A percentile compares a stretch with the other conserved stretches of the same genome.
These are phyloP conservation scores for Verticillium albo-atrum DNA, from an alignment of 2,329 filamentous ascomycete genomes.

Conservation along the genomic window DNA sequence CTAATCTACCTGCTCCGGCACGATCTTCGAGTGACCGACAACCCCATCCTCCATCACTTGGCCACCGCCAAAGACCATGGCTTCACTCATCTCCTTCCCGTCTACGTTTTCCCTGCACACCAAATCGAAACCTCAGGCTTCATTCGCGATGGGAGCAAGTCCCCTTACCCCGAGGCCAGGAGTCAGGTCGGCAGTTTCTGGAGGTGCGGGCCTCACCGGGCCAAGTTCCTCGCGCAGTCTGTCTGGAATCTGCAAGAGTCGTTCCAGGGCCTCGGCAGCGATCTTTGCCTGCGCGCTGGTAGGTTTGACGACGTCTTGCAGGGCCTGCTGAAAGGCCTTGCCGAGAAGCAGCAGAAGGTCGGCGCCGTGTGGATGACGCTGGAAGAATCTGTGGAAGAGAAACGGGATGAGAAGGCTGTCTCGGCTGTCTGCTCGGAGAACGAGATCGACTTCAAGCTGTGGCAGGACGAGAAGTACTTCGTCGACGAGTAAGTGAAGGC, in stretches of 20 bases:
- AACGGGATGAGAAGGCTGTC: conserved; percentile 55
- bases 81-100: conserved; percentile 66
- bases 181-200: conserved; percentile 64
- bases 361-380: conserved; percentile 69
- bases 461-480: conserved; percentile 73
- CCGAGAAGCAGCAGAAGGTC: conserved; percentile 39
- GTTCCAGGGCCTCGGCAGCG: conserved; percentile 55
- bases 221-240: conserved; percentile 67
- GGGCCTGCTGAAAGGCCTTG: conserved; percentile 48
- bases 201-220: conserved; percentile 68
- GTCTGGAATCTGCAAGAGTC: conserved; percentile 67
- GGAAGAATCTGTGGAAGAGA: conserved; percentile 67
- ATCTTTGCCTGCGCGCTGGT: conserved; percentile 61
- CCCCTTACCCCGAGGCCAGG: conserved; percentile 65
- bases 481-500: conserved; percentile 66
- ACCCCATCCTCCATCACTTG: conserved; percentile 63
- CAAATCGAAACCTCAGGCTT: conserved; percentile 76
- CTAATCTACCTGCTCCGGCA: conserved; percentile 69
- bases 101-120: conserved; percentile 64
- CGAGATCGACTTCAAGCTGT: conserved; percentile 58
- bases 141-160: conserved; percentile 46
- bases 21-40: conserved; percentile 70
- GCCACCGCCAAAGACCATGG: conserved; percentile 43
- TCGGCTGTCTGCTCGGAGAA: conserved; percentile 45
- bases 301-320: conserved; percentile 53